Conservation (phyloP, 805 yeast genomes). For the Pichia exigua region DNA sequence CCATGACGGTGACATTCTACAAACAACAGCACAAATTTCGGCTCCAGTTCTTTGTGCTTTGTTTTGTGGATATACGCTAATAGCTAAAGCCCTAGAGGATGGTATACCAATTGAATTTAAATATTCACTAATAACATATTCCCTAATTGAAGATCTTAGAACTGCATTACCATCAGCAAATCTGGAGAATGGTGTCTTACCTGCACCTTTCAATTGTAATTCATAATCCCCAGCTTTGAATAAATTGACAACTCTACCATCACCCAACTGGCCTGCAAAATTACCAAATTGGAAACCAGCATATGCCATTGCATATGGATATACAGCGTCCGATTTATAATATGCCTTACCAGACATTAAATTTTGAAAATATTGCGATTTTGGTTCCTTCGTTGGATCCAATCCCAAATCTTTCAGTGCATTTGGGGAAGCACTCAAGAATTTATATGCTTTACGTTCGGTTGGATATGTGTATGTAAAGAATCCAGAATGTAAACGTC, state of each 20-base stretch:
- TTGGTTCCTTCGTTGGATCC: slow-evolving; percentile 29
- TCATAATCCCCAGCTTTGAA: slow-evolving; percentile 60
- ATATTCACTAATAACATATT: slow-evolving; percentile 78
- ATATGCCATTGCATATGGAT: slow-evolving; percentile 85
- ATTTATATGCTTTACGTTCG: slow-evolving; percentile 40
- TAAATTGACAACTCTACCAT: slow-evolving; percentile 81
- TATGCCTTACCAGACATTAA: slow-evolving; percentile 54
- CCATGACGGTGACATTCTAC: slow-evolving; percentile 83
- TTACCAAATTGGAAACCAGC: slow-evolving; percentile 96
- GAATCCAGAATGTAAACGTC: slow-evolving; percentile 51
- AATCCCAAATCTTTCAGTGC: slow-evolving; percentile 62
- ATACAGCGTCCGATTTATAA: slow-evolving; percentile 27
- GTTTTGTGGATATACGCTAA: slow-evolving; percentile 67
- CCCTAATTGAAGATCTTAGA: slow-evolving; percentile 78
- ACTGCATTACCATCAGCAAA: slow-evolving; percentile 98
- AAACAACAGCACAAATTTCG: slow-evolving; percentile 79
- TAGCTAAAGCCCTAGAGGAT: slow-evolving; percentile 71
- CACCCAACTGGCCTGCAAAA: slow-evolving; percentile 97
- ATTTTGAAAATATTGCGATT: slow-evolving; percentile 31
- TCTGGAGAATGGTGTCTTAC: slow-evolving; percentile 84
- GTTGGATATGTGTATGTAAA: slow-evolving; percentile 73
- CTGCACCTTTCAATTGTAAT: slow-evolving; percentile 86
- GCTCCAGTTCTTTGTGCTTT: slow-evolving; percentile 63
- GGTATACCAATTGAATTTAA: slow-evolving; percentile 78
- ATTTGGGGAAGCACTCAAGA: slow-evolving; percentile 47